Evolutionary conservation across 257 asterid genomes (phyloP), one percentile per base, ranked within the genome.

Genomic region (Euphrasia confusa): DNA sequence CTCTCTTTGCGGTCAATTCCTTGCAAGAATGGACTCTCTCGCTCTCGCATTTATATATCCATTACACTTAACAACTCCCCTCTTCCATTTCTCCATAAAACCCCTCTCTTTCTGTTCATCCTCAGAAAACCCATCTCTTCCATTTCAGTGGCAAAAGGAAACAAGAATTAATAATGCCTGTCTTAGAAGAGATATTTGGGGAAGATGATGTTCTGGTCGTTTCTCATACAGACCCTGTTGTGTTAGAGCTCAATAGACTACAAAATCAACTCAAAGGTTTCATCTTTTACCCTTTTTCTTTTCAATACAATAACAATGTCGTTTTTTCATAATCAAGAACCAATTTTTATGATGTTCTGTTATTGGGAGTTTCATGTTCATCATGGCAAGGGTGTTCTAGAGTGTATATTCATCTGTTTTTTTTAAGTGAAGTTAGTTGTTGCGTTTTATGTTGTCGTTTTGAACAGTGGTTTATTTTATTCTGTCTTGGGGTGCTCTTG

Each of bases 211-310:
- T 54, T 57, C 72, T 61, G 54, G 66, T 64, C 70, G 71, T 84
- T 69, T 75, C 75, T 74, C 86, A 75, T 56, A 74, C 87, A 0
- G 95, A 83, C 84, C 95, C 95, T 68, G 56, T 88, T 60, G 83
- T 78, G 42, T 71, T 92, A 48, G 95, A 92, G 75, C 88, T 92
- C 69, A 80, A 84, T 68, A 81, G 78, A 39, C 69, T 86, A 68
- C 89, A 88, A 52, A 86, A 86, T 72, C 89, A 78, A 68, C 90
- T 86, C 77, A 89, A 70, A 92, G 98, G 98, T 86, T 50, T 50
- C 60, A 11, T 27, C 52, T 39, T 50, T 66, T n/a, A 37, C 60
- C 52, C 5, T 48, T 53, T 47, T 4, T 56, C n/a, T 60, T 62
- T 54, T 1, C 24, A 21, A 21, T 21, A 21, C 3, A 1, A 5